Evolutionary conservation across 768 basidiomycete species (phyloP), one percentile per base, ranked within the genome.

Genomic region (Xanthoconium stramineum): DNA sequence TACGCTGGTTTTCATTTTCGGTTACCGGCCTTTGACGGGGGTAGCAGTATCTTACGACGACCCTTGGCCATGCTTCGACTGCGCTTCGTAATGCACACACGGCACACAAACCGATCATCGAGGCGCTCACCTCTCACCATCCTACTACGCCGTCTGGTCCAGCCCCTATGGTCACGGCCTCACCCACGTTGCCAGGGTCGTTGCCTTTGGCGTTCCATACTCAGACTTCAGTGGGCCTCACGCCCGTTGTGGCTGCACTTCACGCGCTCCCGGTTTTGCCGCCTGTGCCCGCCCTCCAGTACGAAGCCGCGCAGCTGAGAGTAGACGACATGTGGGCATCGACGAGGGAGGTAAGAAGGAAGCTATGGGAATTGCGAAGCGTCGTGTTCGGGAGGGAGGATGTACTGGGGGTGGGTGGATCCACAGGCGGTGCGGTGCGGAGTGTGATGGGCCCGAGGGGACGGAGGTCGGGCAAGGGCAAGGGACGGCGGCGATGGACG

Each of bases 271-370:
- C 68, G 6, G 47, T 57, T 13, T 53, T 49, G 9, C 68, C 68
- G 0, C 59, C 69, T 13, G 68, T 73, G 5, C 69, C 63, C 6
- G 70, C 84, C 6, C 80, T 91, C 20, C 76, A 80, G 49, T 91
- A 91, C 67, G 88, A 89, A 66, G 78, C 83, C 8, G 83, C 82
- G 47, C 88, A 89, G 64, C 84, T 90, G 69, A 76, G 75, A 53
- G 77, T 86, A 14, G 76, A 78, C 28, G 83, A 85, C 32, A 78
- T 91, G 39, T 89, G 87, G 87, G 80, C 81, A 52, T 79, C 80
- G 42, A 86, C 85, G 2, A 76, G 75, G 37, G 79, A 81, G 19
- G 79, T 83, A 19, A 78, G 89, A 24, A 78, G 76, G 52, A 83
- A 87, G 56, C 83, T 88, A 14, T 75, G 89, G 63, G 81, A 74